A percentile compares a stretch with the other conserved stretches of the same genome.
These are phyloP conservation scores for Saccharomyces jurei DNA, from an alignment of 805 yeast genomes.

Conservation along the genomic window DNA sequence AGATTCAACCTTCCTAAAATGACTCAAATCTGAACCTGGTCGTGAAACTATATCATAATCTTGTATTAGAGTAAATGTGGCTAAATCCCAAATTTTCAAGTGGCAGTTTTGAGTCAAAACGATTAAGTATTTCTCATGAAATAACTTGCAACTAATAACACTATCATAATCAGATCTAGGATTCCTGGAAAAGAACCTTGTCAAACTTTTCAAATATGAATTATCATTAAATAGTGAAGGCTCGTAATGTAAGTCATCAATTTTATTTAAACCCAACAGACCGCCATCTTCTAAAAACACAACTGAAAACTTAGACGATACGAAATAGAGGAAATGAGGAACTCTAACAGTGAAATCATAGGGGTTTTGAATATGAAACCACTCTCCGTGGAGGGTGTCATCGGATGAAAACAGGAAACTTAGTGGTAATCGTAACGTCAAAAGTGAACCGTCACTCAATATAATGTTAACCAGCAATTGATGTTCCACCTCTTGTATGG, in stretches of 20 bases:
- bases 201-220: conserved; percentile 35
- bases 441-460: conserved; percentile 19
- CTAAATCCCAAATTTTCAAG: conserved; percentile 27
- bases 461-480: conserved; percentile 18
- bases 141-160: conserved; percentile 18
- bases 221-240: conserved; percentile 50
- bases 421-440: conserved; percentile 19
- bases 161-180: conserved; percentile 9
- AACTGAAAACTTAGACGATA: conserved; percentile 39
- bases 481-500: conserved; percentile 5
- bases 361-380: conserved; percentile 66
- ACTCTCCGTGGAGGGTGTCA: conserved; percentile 27
- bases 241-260: conserved; percentile 25
- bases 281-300: conserved; percentile 75
- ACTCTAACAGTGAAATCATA: conserved; percentile 51
- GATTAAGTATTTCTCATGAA: conserved; percentile 15
- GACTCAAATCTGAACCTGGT: conserved; percentile 8
- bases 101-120: conserved; percentile 23
- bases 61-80: conserved; percentile 10
- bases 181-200: conserved; percentile 20
- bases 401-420: conserved; percentile 13
- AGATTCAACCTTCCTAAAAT: conserved; percentile 14
- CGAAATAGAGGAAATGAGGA: conserved; percentile 46
- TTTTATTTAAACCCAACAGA: conserved; percentile 43
- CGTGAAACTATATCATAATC: conserved; percentile 15